Base-by-base conservation (phyloP, 352 stramenopile genomes). In the Aphanomyces euteiches region DNA sequence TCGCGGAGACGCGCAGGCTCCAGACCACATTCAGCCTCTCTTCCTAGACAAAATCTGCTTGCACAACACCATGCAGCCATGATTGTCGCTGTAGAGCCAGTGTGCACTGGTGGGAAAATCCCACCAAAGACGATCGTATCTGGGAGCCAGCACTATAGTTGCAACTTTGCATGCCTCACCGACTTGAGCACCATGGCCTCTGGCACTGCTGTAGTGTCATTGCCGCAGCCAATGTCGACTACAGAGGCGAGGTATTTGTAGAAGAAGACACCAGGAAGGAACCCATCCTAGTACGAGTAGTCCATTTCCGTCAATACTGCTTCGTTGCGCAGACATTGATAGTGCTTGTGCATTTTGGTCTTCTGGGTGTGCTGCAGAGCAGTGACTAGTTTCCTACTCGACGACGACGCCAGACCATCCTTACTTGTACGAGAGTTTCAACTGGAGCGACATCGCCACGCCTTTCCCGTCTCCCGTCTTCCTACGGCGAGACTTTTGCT, bases 41-140 rank as follows among this genome's bases (percentile, higher is more conserved):
- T n/a, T n/a, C n/a, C n/a, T n/a, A n/a, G n/a, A n/a, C n/a, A n/a
- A n/a, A n/a, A n/a, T n/a, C n/a, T n/a, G n/a, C n/a, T n/a, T n/a
- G n/a, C n/a, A n/a, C n/a, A n/a, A n/a, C n/a, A n/a, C n/a, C 1
- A 93, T 78, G n/a, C 81, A 82, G 5, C 86, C 86, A 4, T 89
- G 73, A 13, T 87, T 81, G 58, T 92, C 83, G 0, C 75, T 89
- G 72, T 88, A 90, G 41, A 94, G 69, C 79, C 83, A 90, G n/a
- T n/a, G n/a, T n/a, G n/a, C 36, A 92, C 74, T 3, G 82, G 84
- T 3, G 80, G 83, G 1, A 84, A 84, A 0, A 81, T 89, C 54
- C 90, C 86, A 4, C 86, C 86, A 40, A 91, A 94, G 43, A 94
- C 78, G 57, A 94, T 83, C 4, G 86, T 94, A 53, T 94, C 83